phyloP scores from a whole-genome alignment of 2,329 filamentous ascomycete genomes.

The Aspergillus arachidicola region DNA sequence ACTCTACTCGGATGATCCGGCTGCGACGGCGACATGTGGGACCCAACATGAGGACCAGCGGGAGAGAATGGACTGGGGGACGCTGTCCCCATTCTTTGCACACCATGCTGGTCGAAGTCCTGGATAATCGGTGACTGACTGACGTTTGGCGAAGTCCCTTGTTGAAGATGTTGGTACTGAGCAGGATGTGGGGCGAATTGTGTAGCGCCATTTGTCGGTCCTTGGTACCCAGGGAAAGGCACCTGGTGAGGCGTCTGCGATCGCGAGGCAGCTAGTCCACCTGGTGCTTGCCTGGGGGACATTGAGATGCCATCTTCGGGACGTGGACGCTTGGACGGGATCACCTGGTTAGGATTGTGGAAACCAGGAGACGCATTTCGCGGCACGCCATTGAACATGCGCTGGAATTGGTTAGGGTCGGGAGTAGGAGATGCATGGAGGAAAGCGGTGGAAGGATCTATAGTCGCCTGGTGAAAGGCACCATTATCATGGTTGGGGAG shows the following conservation, averaged over 20 bases:
- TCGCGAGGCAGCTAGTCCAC: conserved; percentile 77
- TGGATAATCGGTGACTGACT: conserved; percentile 94
- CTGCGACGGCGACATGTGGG: conserved; percentile 74
- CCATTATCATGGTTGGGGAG: conserved; percentile 53
- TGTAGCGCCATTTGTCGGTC: conserved; percentile 63
- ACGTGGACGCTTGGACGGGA: conserved; percentile 85
- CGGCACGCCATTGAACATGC: conserved; percentile 80
- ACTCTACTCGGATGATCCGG: conserved; percentile 70
- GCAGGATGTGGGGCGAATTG: conserved; percentile 63
- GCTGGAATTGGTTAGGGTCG: conserved; percentile 57
- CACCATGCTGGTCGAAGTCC: conserved; percentile 64
- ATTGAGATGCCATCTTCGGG: conserved; percentile 83
- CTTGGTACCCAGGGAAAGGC: conserved; percentile 71
- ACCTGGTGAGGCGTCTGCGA: conserved; percentile 89
- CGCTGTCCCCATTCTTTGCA: conserved; percentile 82
- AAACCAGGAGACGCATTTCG: conserved; percentile 82
- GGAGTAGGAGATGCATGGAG: conserved; percentile 49
- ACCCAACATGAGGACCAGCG: conserved; percentile 69
- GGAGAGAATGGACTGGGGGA: conserved; percentile 91
- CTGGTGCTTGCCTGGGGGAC: conserved; percentile 75
- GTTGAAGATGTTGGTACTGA: conserved; percentile 80
- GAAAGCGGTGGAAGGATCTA: conserved; percentile 52
- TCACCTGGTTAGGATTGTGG: conserved; percentile 75
- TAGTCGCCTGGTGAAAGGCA: conserved; percentile 48
- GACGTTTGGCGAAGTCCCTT: conserved; percentile 77